Percentiles rank a stretch among this genome's conserved stretches.
phyloP scores from a whole-genome alignment of 2,329 filamentous ascomycete genomes.

The Dactylellina sp. region DNA sequence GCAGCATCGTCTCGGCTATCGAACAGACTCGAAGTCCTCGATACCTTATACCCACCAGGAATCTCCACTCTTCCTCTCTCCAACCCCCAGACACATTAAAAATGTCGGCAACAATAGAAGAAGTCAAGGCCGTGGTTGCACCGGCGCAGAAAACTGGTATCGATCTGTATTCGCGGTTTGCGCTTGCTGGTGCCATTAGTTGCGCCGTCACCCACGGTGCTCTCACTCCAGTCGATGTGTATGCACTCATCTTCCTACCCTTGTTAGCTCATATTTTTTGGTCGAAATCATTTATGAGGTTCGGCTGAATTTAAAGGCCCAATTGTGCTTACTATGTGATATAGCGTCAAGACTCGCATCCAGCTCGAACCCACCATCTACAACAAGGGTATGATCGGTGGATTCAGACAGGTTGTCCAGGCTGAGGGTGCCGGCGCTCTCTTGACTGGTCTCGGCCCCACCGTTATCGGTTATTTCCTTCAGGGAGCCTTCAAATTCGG shows the following conservation, averaged over 20 bases:
- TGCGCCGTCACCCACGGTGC: slow-evolving; percentile 97
- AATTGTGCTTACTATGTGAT: slow-evolving; percentile 60
- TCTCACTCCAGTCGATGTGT: slow-evolving; percentile 99
- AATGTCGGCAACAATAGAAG: slow-evolving; percentile 46
- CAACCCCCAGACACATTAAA: slow-evolving; percentile 1
- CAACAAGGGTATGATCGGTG: slow-evolving; percentile 87
- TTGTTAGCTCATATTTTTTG: slow-evolving; percentile 63
- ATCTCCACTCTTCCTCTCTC: slow-evolving; percentile 51
- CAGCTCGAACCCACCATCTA: slow-evolving; percentile 91
- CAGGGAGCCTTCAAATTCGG: slow-evolving; percentile 94
- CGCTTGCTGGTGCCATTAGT: slow-evolving; percentile 96
- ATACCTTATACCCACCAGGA: slow-evolving; percentile 20
- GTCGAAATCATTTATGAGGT: neutral
- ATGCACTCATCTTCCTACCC: slow-evolving; percentile 68
- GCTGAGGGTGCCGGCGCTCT: slow-evolving; percentile 88
- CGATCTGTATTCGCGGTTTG: slow-evolving; percentile 91
- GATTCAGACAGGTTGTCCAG: slow-evolving; percentile 85
- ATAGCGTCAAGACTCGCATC: slow-evolving; percentile 93
- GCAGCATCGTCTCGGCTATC: slow-evolving; percentile 24
- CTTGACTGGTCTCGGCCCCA: slow-evolving; percentile 85
- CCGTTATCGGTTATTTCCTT: slow-evolving; percentile 90
- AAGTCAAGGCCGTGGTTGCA: slow-evolving; percentile 42
- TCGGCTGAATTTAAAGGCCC: slow-evolving; percentile 26
- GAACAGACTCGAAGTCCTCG: slow-evolving; percentile 52
- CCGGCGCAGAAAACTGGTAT: slow-evolving; percentile 70